Conservation (phyloP, 2,329 filamentous ascomycete species). For the Pseudophaeomoniella oleicola region DNA sequence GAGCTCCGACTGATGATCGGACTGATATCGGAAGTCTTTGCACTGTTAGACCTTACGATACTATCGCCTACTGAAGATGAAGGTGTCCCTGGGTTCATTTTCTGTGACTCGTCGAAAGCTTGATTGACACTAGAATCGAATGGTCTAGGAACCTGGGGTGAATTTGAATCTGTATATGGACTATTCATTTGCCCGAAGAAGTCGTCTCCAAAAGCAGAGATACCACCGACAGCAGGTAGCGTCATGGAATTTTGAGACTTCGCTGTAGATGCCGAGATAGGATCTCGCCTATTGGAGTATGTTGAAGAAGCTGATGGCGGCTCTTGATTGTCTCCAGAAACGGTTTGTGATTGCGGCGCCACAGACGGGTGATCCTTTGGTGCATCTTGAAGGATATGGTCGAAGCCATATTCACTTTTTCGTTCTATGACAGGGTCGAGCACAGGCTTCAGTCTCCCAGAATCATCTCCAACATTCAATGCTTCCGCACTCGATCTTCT, state of each 20-base stretch:
- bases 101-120: constrained; percentile 47
- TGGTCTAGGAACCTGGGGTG: constrained; percentile 16
- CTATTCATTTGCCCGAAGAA: constrained; percentile 6
- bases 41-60: constrained; percentile 45
- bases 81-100: constrained; percentile 37
- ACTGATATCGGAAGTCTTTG: constrained; percentile 48
- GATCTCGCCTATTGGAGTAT: constrained; percentile 11
- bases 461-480: constrained; percentile 20
- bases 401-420: constrained; percentile 44
- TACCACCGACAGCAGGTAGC: neutral
- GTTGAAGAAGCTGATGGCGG: constrained; percentile 10
- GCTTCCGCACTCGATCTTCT: neutral
- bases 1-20: constrained; percentile 49
- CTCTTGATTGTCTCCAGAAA: constrained; percentile 4
- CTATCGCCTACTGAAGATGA: constrained; percentile 31
- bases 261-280: constrained; percentile 7
- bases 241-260: constrained; percentile 6
- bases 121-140: constrained; percentile 48
- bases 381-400: constrained; percentile 20
- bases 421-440: constrained; percentile 42
- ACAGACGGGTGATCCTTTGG: neutral
- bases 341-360: constrained; percentile 7
- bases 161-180: neutral
- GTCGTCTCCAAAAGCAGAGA: neutral
- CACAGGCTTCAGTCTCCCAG: constrained; percentile 23